A percentile compares a stretch with the other conserved stretches of the same genome.
Evolutionary conservation across 352 stramenopile species (phyloP).

Genomic region (Phytophthora sansomeana): DNA sequence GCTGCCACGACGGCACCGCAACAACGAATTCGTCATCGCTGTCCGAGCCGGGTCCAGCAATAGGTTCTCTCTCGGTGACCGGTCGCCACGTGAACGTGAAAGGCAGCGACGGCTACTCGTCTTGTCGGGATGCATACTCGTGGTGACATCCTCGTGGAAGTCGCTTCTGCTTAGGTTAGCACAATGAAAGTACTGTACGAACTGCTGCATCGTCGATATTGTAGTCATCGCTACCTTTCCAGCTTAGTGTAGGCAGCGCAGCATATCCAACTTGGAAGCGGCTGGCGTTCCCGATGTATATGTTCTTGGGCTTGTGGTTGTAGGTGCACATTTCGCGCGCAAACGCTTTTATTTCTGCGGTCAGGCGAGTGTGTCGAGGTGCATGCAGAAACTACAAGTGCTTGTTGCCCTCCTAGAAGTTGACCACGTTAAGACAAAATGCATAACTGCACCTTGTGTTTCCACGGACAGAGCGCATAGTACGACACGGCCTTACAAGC

Average conservation of each 20-base stretch:
- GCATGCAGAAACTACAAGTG: slow-evolving; percentile 2
- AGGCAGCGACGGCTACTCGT: neutral
- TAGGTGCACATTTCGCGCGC: slow-evolving; percentile 12
- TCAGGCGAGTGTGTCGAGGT: neutral
- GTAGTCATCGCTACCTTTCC: no score
- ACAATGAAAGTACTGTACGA: slow-evolving; percentile 14
- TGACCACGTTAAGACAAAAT: slow-evolving; percentile 14
- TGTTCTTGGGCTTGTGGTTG: slow-evolving; percentile 17
- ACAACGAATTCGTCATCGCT: slow-evolving; percentile 5
- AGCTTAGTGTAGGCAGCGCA: neutral
- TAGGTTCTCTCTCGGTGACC: neutral
- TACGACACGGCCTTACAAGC: neutral
- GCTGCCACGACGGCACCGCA: slow-evolving; percentile 5
- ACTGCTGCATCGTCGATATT: no score
- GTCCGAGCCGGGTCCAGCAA: slow-evolving; percentile 14
- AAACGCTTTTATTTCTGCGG: slow-evolving; percentile 9
- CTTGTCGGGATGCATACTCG: slow-evolving; percentile 2
- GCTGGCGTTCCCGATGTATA: slow-evolving; percentile 4
- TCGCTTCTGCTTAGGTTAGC: slow-evolving; percentile 12
- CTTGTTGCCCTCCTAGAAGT: neutral
- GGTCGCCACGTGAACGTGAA: slow-evolving; percentile 10
- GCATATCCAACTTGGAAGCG: slow-evolving; percentile 1
- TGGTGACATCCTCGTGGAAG: slow-evolving; percentile 5
- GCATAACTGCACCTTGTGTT: slow-evolving; percentile 7
- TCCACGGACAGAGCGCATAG: slow-evolving; percentile 6